phyloP scores from a whole-genome alignment of 176 grass and related monocot species.

The Aegilops umbellulata region DNA sequence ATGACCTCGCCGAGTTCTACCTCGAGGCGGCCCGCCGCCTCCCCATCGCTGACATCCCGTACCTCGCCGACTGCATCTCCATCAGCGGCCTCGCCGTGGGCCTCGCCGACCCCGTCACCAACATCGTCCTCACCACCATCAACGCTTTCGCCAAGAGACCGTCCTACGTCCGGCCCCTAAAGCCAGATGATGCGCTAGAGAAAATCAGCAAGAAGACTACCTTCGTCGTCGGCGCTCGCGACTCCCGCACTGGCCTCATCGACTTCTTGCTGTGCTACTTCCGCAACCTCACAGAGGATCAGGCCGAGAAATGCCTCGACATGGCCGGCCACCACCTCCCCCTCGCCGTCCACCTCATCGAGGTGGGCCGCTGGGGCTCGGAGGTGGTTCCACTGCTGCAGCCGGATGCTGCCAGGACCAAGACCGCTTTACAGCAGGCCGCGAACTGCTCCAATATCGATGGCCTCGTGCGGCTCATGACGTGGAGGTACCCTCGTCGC shows the following conservation, averaged over 20 bases:
- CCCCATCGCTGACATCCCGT: not conserved
- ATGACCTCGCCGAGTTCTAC: not conserved
- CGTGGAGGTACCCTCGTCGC: not conserved
- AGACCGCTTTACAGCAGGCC: not conserved
- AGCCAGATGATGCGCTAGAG: not conserved
- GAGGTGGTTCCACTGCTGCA: not conserved
- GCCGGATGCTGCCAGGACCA: not conserved
- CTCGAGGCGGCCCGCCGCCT: not conserved
- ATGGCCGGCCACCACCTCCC: not conserved
- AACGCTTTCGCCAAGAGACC: not conserved
- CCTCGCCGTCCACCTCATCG: not conserved
- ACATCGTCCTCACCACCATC: not conserved
- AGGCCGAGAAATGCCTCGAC: not conserved
- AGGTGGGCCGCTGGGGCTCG: not conserved
- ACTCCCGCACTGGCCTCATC: not conserved
- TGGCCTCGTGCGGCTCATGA: not conserved
- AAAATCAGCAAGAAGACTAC: not conserved
- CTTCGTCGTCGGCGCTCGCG: not conserved
- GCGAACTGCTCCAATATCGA: not conserved
- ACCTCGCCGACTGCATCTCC: not conserved
- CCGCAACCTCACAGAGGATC: not conserved
- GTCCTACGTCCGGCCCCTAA: not conserved
- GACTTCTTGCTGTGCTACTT: not conserved
- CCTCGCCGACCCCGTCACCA: not conserved
- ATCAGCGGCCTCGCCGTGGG: not conserved